Evolutionary conservation across 331 rosid genomes (phyloP).

Genomic region (Acacia pycnantha): DNA sequence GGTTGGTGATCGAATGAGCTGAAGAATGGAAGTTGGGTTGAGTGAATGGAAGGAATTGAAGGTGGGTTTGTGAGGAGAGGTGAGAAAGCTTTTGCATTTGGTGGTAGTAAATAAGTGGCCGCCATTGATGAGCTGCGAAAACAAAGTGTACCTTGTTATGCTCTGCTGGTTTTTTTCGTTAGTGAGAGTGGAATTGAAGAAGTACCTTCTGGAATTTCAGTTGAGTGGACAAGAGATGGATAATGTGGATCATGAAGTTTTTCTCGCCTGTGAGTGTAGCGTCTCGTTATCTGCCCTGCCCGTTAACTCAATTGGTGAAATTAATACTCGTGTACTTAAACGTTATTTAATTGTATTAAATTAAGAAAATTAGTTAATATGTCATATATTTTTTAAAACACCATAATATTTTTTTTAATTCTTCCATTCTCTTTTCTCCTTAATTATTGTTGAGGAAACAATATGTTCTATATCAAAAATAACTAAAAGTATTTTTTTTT

Average conservation of each 20-base stretch:
- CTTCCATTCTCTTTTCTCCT: too few species aligned
- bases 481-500: not conserved
- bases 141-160: not conserved
- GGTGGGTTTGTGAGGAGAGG: conserved; percentile 55
- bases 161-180: not conserved
- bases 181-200: not conserved
- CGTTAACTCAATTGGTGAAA: not conserved
- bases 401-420: too few species aligned
- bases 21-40: conserved; percentile 41
- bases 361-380: too few species aligned
- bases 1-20: conserved; percentile 27
- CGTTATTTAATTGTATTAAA: too few species aligned
- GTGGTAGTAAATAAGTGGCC: conserved; percentile 45
- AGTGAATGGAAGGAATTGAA: conserved; percentile 41
- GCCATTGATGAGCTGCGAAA: conserved; percentile 49
- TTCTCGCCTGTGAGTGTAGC: not conserved
- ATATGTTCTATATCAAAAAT: too few species aligned
- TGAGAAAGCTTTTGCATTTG: conserved; percentile 62
- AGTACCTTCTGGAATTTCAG: conserved; percentile 23
- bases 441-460: too few species aligned
- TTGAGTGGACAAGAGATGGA: conserved; percentile 72
- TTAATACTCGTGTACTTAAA: too few species aligned
- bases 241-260: conserved; percentile 51
- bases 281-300: not conserved
- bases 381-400: too few species aligned